A percentile compares a stretch with the other conserved stretches of the same genome.
These are phyloP conservation scores for Triticum urartu DNA, from an alignment of 176 grass and related monocot species.

Conservation along the genomic window DNA sequence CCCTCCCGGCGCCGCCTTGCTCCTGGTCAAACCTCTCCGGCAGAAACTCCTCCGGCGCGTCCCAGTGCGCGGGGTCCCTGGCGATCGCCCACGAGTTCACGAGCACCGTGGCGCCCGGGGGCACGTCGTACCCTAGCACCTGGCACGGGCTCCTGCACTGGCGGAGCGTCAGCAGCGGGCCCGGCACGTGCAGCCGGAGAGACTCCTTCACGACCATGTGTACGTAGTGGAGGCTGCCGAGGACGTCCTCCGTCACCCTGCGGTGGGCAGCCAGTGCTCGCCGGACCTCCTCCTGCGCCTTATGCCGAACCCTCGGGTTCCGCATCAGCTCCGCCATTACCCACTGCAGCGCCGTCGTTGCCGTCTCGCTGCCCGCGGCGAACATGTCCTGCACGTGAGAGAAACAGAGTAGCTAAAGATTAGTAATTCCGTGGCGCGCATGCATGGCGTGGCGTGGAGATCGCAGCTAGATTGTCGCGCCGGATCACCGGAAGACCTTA, in stretches of 20 bases:
- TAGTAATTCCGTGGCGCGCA: too few species aligned
- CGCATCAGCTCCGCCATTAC: conserved; percentile 44
- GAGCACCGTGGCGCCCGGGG: conserved; percentile 13
- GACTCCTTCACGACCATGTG: conserved; percentile 47
- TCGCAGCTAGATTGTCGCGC: not conserved
- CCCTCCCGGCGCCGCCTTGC: not conserved
- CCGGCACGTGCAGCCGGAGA: conserved; percentile 52
- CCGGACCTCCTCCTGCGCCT: conserved; percentile 41
- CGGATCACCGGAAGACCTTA: not conserved
- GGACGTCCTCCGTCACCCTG: conserved; percentile 10
- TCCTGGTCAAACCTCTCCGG: conserved; percentile 43
- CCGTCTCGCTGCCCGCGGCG: conserved; percentile 42
- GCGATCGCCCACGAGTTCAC: conserved; percentile 65
- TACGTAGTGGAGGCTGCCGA: conserved; percentile 29
- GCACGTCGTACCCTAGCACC: conserved; percentile 44
- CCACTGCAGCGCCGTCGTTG: conserved; percentile 43
- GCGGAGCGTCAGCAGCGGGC: conserved; percentile 31
- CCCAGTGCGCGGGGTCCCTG: conserved; percentile 44
- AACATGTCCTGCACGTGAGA: conserved; percentile 43
- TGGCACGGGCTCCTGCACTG: conserved; percentile 6
- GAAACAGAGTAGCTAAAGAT: not conserved
- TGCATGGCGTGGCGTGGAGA: not conserved
- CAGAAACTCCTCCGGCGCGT: conserved; percentile 25
- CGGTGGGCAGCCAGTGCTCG: not conserved
- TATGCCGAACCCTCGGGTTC: conserved; percentile 25